Percentiles rank a stretch among this genome's conserved stretches.
Evolutionary conservation across 2,329 filamentous ascomycete species (phyloP).

Genomic region (Diaporthe ampelina): DNA sequence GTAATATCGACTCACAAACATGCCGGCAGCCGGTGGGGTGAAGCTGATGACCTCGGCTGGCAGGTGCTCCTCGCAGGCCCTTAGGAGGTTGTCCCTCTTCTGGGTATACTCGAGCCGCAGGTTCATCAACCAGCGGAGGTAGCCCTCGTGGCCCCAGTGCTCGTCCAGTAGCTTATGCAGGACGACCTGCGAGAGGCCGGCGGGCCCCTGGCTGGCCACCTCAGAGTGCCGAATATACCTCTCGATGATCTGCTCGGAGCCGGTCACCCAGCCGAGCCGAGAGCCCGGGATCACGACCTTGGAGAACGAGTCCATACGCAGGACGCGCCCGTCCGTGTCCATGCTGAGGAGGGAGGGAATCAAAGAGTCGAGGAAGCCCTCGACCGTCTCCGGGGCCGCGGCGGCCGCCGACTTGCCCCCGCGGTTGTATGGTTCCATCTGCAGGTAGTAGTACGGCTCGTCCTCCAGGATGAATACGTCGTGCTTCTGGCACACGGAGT

Average conservation of each 20-base stretch:
- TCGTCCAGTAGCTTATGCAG: constrained; percentile 93
- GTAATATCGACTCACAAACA: constrained; percentile 83
- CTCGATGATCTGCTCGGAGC: constrained; percentile 85
- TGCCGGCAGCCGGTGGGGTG: constrained; percentile 85
- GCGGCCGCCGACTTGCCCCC: constrained; percentile 63
- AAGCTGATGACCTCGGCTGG: constrained; percentile 83
- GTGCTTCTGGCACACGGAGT: constrained; percentile 84
- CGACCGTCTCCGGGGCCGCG: constrained; percentile 72
- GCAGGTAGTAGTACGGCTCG: constrained; percentile 94
- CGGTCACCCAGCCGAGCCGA: constrained; percentile 90
- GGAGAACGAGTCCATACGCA: constrained; percentile 93
- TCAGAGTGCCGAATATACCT: constrained; percentile 87
- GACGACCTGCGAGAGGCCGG: constrained; percentile 85
- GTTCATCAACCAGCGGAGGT: constrained; percentile 89
- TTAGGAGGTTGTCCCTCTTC: constrained; percentile 81
- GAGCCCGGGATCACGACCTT: constrained; percentile 90
- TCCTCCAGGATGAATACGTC: constrained; percentile 91
- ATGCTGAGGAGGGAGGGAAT: constrained; percentile 84
- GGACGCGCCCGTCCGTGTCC: constrained; percentile 87
- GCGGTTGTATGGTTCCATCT: constrained; percentile 81
- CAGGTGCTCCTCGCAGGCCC: constrained; percentile 83
- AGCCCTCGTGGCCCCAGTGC: constrained; percentile 92
- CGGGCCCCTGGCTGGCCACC: constrained; percentile 86
- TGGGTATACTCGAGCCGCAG: constrained; percentile 85
- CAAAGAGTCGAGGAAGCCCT: constrained; percentile 80